phyloP scores from a whole-genome alignment of 345 rosid species.

The Aurinia saxatilis region DNA sequence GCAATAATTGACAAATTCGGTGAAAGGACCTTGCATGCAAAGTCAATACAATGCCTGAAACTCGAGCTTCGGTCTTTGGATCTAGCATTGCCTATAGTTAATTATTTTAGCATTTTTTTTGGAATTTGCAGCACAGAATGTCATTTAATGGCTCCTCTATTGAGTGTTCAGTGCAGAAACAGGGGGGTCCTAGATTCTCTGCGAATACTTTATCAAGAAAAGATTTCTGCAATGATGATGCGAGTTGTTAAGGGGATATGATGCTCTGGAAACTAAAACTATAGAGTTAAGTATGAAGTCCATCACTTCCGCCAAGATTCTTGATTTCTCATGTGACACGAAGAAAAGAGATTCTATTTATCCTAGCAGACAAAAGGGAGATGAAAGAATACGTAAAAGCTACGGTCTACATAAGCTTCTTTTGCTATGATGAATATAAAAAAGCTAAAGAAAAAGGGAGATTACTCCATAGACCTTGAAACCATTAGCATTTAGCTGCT shows the following conservation, averaged over 20 bases:
- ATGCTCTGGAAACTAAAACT: background rate
- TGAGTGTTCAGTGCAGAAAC: constrained; percentile 93
- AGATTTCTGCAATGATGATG: constrained; percentile 43
- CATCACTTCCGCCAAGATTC: constrained; percentile 71
- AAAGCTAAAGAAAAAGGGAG: background rate
- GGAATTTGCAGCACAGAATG: no score
- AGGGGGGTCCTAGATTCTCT: constrained; percentile 67
- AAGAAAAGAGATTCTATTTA: background rate
- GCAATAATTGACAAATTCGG: no score
- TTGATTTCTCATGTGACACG: background rate
- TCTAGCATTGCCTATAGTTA: constrained; percentile 52
- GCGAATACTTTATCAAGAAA: constrained; percentile 55
- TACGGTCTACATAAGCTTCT: background rate
- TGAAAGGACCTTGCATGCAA: no score
- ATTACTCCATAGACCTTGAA: constrained; percentile 89
- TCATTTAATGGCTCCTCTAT: constrained; percentile 91
- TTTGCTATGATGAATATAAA: background rate
- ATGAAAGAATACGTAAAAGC: background rate
- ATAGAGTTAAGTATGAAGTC: constrained; percentile 80
- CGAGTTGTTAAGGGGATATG: background rate
- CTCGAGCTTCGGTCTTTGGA: constrained; percentile 44
- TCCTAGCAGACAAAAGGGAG: background rate
- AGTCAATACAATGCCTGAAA: constrained; percentile 69
- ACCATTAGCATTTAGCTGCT: constrained; percentile 68
- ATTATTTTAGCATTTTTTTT: no score